Evolutionary conservation across 306 rosid species (phyloP), one percentile per base, ranked within the genome.

Genomic region (Echinosophora koreensis): DNA sequence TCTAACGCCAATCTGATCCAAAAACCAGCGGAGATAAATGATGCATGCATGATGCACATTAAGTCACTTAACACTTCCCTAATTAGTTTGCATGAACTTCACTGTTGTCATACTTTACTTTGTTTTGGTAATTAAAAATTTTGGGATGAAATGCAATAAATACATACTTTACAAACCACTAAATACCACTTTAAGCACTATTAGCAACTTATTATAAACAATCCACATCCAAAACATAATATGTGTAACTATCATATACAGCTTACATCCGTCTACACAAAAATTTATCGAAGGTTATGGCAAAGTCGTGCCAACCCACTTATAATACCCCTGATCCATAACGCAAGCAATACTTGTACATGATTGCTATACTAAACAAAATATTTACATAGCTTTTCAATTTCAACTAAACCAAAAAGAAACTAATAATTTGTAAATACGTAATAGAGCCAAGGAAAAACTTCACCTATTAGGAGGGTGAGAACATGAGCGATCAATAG

Each of bases 301-400:
- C 46, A 39, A 37, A 0, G 11, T 39, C 46, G 37, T 34, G 62
- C 35, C 62, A 35, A 51, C 52, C 54, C 8, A 9, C 41, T 52
- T 54, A n/a, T 5, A 52, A 35, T 54, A 35, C 18, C 49, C 49
- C 49, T 69, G 18, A 54, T 71, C 15, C 65, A 14, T 71, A 71
- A 37, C 54, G 39, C 55, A 54, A 71, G 52, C 27, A 55, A 39
- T 38, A 55, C 52, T 38, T 18, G n/a, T 12, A 5, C 17, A 6
- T 8, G 22, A 42, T 1, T 73, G 41, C 22, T 57, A 34, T 57
- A 14, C 15, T n/a, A 1, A 3, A 41, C 6, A 49, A 41, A 14
- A 16, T 73, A 42, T 73, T 73, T 58, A 42, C 57, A 73, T 14
- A 8, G 39, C 56, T 8, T 41, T 38, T 37, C 42, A 41, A 52